Evolutionary conservation across 208 protist genomes (phyloP), one percentile per base, ranked within the genome.

Genomic region (Wallacemonas sp.): DNA sequence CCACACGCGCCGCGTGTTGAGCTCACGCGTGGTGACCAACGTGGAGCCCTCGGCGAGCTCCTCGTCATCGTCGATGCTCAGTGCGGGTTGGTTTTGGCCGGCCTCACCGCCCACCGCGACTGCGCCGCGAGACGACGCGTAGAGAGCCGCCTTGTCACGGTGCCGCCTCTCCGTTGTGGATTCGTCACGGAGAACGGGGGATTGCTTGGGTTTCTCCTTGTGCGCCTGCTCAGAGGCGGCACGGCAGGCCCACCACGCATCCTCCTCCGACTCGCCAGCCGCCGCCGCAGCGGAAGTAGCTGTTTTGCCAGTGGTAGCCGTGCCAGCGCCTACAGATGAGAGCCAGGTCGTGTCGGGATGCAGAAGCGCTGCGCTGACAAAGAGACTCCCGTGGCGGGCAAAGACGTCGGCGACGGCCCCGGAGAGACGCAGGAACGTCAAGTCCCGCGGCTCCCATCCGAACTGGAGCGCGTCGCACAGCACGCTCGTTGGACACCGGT

Each of bases 381-480:
- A 94, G 44, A 94, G 76, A 39, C 76, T 83, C 27, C 78, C 83
- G 70, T 81, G 85, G 3, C 56, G 38, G 49, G 47, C 32, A 65
- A 94, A 80, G 24, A 94, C 62, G 12, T 75, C 76, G 12, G 73
- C 62, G n/a, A 79, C 67, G 1, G 82, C 70, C 19, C 68, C 52
- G 27, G 82, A 52, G 24, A 83, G 63, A 29, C 78, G 61, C 19
- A 94, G 70, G 38, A 85, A 79, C 34, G 74, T 70, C 38, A 94
- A 78, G 46, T 91, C 88, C 36, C 78, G 65, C 11, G 88, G 78
- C 23, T 58, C 44, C 88, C 88, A 94, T 1, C 63, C 49, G n/a
- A 83, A 76, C 55, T 85, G 70, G 0, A 91, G 77, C 1, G 88
- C 76, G 2, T 74, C 75, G 57, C 88, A 88, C 29, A 94, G 62